Evolutionary conservation across 225 moss, liverwort and hornwort species (phyloP).

Genomic region (Climacium dendroides): DNA sequence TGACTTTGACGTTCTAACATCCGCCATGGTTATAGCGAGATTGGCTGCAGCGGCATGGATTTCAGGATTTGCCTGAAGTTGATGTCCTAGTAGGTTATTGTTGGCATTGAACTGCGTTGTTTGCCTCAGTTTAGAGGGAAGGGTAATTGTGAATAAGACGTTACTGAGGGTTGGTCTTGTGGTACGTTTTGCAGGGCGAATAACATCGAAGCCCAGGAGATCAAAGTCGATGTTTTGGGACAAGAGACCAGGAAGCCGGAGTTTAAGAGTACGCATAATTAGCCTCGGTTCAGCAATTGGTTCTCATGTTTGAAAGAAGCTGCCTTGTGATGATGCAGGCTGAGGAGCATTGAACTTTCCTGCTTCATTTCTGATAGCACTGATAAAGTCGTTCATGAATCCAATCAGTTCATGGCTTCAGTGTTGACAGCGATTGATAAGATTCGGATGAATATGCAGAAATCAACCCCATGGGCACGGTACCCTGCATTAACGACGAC

Average conservation of each 20-base stretch:
- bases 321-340: neutral
- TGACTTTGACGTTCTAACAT: neutral
- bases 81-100: neutral
- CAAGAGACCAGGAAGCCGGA: neutral
- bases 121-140: neutral
- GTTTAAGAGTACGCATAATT: neutral
- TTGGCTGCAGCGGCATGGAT: neutral
- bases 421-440: neutral
- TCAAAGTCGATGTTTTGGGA: neutral
- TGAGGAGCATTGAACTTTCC: neutral
- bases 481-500: conserved; percentile 7
- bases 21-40: neutral
- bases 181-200: neutral
- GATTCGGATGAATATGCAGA: neutral
- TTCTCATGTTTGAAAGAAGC: neutral
- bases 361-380: neutral
- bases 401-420: neutral
- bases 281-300: neutral
- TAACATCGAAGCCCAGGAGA: neutral
- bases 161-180: neutral
- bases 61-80: neutral
- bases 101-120: neutral
- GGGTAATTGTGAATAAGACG: too few species aligned
- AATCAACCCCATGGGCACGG: neutral
- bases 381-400: neutral